Evolutionary conservation across 2,329 filamentous ascomycete genomes (phyloP).

Genomic region (Erysiphe pulchra): DNA sequence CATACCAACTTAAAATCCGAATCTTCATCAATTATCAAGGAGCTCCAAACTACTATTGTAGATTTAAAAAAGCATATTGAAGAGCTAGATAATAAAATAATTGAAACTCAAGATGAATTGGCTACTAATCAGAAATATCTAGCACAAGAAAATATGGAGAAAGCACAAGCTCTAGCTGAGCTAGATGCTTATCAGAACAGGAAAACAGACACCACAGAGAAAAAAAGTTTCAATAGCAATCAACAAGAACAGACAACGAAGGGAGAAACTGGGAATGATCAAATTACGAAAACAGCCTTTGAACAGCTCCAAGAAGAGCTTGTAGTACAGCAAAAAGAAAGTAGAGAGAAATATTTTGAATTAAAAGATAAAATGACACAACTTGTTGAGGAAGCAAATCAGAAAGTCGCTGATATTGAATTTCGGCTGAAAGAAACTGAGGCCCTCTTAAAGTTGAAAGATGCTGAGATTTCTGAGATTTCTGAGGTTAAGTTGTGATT

Average conservation of each 20-base stretch:
- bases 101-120: constrained; percentile 5
- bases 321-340: constrained; percentile 17
- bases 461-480: constrained; percentile 36
- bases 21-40: constrained; percentile 5
- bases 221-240: constrained; percentile 23
- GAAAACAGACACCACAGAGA: constrained; percentile 28
- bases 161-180: constrained; percentile 21
- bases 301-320: constrained; percentile 25
- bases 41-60: constrained; percentile 6
- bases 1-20: constrained; percentile 17
- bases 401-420: constrained; percentile 15
- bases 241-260: constrained; percentile 14
- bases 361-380: constrained; percentile 19
- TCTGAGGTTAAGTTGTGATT: constrained; percentile 25
- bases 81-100: constrained; percentile 15
- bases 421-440: constrained; percentile 18
- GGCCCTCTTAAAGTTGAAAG: constrained; percentile 22
- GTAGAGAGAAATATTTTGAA: constrained; percentile 12
- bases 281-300: constrained; percentile 13
- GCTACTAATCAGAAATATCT: constrained; percentile 10
- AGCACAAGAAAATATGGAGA: constrained; percentile 19
- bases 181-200: constrained; percentile 28
- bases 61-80: constrained; percentile 16
- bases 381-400: constrained; percentile 28
- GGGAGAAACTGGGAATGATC: constrained; percentile 16